Percentiles rank a stretch among this genome's conserved stretches.
Evolutionary conservation across 257 asterid genomes (phyloP).

Genomic region (Solanum pinnatisectum): DNA sequence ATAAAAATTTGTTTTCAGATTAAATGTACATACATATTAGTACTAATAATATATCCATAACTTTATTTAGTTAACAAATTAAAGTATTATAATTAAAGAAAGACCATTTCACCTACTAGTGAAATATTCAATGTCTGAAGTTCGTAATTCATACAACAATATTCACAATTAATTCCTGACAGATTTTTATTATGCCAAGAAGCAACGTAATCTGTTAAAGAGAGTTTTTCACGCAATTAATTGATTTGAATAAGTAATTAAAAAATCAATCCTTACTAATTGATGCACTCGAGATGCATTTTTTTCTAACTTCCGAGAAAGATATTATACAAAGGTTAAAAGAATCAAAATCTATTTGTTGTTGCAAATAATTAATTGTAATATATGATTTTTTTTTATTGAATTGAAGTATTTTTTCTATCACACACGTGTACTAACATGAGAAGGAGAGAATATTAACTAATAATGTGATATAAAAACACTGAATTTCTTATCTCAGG

Average conservation of each 20-base stretch:
- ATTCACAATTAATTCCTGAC: background rate
- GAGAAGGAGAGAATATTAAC: background rate
- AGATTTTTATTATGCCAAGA: background rate
- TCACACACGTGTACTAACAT: background rate
- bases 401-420: too few relatives aligned
- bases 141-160: too few relatives aligned
- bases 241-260: background rate
- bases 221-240: background rate
- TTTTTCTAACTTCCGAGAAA: too few relatives aligned
- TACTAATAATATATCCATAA: background rate
- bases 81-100: background rate
- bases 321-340: too few relatives aligned
- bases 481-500: background rate
- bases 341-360: background rate
- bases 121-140: background rate
- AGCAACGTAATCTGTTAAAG: background rate
- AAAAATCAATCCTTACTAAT: too few relatives aligned
- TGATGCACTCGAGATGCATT: background rate
- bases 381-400: too few relatives aligned
- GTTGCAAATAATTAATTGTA: background rate
- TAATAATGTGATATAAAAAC: background rate
- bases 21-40: background rate
- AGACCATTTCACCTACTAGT: too few relatives aligned
- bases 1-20: background rate
- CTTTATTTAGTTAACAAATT: background rate